phyloP scores from a whole-genome alignment of 2,329 filamentous ascomycete species.

The Tolypocladium guangdongense region DNA sequence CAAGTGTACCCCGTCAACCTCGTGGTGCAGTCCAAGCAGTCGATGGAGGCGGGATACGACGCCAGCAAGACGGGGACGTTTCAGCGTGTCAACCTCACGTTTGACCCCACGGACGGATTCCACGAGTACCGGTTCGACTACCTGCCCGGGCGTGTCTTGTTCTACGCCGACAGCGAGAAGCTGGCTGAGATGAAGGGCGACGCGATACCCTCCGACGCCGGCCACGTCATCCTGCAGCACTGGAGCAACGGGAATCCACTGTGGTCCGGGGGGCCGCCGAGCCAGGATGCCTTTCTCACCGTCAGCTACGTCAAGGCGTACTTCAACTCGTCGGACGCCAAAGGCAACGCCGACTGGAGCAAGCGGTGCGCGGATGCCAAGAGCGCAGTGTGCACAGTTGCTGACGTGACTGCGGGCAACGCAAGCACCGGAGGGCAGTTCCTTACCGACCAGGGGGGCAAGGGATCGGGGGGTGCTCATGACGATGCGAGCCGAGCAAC shows the following conservation, averaged over 20 bases:
- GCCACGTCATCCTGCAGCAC: slow-evolving; percentile 61
- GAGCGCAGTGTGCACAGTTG: slow-evolving; percentile 13
- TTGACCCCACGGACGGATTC: slow-evolving; percentile 53
- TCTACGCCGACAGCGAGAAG: slow-evolving; percentile 54
- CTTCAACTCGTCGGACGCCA: slow-evolving; percentile 55
- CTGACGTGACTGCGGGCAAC: slow-evolving; percentile 10
- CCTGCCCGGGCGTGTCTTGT: slow-evolving; percentile 47
- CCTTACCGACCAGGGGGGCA: slow-evolving; percentile 4
- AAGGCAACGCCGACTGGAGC: not conserved
- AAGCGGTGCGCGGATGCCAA: slow-evolving; percentile 1
- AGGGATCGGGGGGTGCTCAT: not conserved
- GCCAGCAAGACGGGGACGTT: slow-evolving; percentile 50
- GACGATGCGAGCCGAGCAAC: not conserved
- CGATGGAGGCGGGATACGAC: slow-evolving; percentile 48
- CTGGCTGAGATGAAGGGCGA: slow-evolving; percentile 45
- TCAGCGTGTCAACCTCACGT: slow-evolving; percentile 46
- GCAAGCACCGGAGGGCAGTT: slow-evolving; percentile 12
- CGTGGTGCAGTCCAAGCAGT: slow-evolving; percentile 58
- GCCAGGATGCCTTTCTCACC: slow-evolving; percentile 47
- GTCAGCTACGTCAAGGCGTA: slow-evolving; percentile 67
- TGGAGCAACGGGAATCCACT: slow-evolving; percentile 65
- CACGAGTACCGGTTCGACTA: slow-evolving; percentile 79
- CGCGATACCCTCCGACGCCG: slow-evolving; percentile 47
- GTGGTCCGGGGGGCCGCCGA: slow-evolving; percentile 64
- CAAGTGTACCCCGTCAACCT: slow-evolving; percentile 54